These are phyloP conservation scores for Hemisphaericaspora xylanilytica DNA, from an alignment of 1,139 yeast species.

Conservation along the genomic window DNA sequence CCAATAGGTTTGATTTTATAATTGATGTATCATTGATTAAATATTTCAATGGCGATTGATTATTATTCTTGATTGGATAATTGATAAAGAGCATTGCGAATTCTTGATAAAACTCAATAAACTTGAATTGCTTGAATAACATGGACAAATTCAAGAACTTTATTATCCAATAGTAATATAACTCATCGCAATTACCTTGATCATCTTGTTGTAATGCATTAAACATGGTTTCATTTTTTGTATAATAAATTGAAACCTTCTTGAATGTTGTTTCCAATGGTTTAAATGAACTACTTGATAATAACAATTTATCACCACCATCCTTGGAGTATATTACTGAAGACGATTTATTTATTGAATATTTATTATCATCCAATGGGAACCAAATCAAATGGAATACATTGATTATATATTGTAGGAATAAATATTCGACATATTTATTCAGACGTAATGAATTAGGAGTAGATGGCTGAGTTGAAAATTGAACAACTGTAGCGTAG, in stretches of 20 bases:
- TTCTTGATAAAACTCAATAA: slow-evolving; percentile 24
- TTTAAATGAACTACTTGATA: slow-evolving; percentile 14
- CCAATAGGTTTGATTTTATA: slow-evolving; percentile 22
- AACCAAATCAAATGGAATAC: slow-evolving; percentile 24
- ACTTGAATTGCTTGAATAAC: slow-evolving; percentile 25
- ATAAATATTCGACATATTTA: slow-evolving; percentile 26
- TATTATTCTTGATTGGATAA: slow-evolving; percentile 4
- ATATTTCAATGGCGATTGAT: slow-evolving; percentile 6
- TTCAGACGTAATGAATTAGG: slow-evolving; percentile 20
- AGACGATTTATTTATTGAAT: too few species aligned
- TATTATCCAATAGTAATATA: slow-evolving; percentile 22
- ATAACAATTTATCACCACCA: slow-evolving; percentile 7
- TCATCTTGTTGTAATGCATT: slow-evolving; percentile 7
- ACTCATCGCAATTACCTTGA: slow-evolving; percentile 14
- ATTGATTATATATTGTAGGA: slow-evolving; percentile 23
- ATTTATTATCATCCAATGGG: slow-evolving; percentile 15
- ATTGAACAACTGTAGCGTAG: slow-evolving; percentile 20
- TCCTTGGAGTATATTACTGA: slow-evolving; percentile 6
- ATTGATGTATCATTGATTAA: slow-evolving; percentile 9
- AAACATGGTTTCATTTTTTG: slow-evolving; percentile 20
- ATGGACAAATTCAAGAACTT: slow-evolving; percentile 23
- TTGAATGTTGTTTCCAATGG: slow-evolving; percentile 21
- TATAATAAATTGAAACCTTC: slow-evolving; percentile 21
- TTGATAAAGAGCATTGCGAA: slow-evolving; percentile 18
- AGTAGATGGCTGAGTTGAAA: slow-evolving; percentile 25